Percentiles rank a stretch among this genome's conserved stretches.
phyloP scores from a whole-genome alignment of 2,329 filamentous ascomycete genomes.

The Diplodia seriata region DNA sequence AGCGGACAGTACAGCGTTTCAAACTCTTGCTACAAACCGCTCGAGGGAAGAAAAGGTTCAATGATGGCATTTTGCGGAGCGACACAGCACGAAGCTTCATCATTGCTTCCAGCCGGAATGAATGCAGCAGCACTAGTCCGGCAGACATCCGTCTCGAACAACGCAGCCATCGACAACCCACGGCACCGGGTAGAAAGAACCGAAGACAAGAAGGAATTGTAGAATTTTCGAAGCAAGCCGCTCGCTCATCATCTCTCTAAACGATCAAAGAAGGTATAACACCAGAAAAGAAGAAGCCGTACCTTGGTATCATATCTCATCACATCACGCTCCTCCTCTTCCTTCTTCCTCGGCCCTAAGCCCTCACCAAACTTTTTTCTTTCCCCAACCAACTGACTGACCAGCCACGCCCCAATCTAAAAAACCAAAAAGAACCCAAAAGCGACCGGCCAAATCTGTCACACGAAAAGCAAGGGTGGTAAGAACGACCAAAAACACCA shows the following conservation, averaged over 20 bases:
- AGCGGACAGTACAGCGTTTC: no score
- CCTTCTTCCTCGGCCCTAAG: background rate
- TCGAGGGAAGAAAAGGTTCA: no score
- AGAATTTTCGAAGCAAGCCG: background rate
- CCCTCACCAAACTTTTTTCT: background rate
- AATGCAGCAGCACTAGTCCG: no score
- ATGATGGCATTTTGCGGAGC: no score
- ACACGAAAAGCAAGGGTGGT: background rate
- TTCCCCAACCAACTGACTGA: no score
- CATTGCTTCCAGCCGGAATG: no score
- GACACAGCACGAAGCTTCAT: no score
- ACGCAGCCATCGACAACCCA: no score
- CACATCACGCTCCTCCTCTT: background rate
- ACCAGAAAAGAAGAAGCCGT: background rate
- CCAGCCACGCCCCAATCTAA: background rate
- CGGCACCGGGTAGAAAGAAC: no score
- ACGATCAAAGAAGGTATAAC: background rate
- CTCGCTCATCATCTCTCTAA: background rate
- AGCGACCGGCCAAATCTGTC: background rate
- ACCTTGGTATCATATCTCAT: slow-evolving; percentile 16
- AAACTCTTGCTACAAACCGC: no score
- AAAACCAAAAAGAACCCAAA: background rate
- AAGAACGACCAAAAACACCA: no score
- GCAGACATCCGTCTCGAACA: no score
- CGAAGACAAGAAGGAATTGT: background rate